These are phyloP conservation scores for Chionographis japonica DNA, from an alignment of 106 monocot species.

Conservation along the genomic window DNA sequence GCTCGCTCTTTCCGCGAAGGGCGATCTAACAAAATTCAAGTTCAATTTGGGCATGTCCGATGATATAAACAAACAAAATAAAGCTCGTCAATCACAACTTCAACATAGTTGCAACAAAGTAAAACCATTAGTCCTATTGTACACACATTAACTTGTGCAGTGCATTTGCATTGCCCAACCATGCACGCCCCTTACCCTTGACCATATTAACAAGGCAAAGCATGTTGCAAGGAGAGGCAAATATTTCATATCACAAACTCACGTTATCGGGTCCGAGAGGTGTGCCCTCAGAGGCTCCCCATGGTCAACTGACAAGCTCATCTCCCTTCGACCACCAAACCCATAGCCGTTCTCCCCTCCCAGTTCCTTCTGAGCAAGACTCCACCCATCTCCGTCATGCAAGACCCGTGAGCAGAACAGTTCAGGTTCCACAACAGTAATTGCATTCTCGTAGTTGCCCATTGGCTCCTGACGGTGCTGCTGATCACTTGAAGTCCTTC, in stretches of 20 bases:
- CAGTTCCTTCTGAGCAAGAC: conserved; percentile 25
- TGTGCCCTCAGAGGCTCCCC: conserved; percentile 58
- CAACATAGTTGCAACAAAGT: too few relatives aligned
- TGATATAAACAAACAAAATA: too few relatives aligned
- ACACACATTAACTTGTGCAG: too few relatives aligned
- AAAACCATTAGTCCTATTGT: too few relatives aligned
- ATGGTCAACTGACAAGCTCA: conserved; percentile 8
- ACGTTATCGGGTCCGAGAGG: conserved; percentile 77
- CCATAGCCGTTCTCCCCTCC: conserved; percentile 43
- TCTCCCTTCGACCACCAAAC: conserved; percentile 34
- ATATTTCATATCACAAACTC: conserved; percentile 16
- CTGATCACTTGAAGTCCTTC: conserved; percentile 13
- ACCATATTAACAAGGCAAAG: too few relatives aligned
- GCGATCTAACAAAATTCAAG: too few relatives aligned
- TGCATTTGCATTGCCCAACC: too few relatives aligned
- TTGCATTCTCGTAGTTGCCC: conserved; percentile 25
- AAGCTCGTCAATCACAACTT: too few relatives aligned
- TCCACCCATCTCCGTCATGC: conserved; percentile 23
- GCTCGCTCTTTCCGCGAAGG: too few relatives aligned
- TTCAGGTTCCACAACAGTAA: conserved; percentile 33
- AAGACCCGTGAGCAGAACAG: conserved; percentile 18
- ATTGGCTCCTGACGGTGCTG: conserved; percentile 14
- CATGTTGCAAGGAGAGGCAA: too few relatives aligned
- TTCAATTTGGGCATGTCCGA: too few relatives aligned
- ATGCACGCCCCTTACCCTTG: too few relatives aligned